Evolutionary conservation across 441 rosid genomes (phyloP).

Genomic region (Breynia disticha): DNA sequence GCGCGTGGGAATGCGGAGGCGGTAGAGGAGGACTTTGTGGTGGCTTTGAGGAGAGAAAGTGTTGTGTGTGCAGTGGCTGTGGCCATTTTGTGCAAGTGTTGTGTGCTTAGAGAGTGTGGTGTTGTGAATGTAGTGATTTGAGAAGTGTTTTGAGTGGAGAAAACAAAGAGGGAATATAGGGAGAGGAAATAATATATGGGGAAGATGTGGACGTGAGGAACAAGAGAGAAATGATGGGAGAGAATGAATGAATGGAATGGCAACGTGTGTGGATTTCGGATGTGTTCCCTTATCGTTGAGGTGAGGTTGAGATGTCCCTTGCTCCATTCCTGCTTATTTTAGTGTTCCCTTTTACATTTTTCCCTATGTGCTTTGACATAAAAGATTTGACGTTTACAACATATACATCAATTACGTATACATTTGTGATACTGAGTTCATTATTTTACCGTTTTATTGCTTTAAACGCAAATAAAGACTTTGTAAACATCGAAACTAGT

Average conservation of each 20-base stretch:
- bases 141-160: not conserved
- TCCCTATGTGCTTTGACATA: too few species aligned
- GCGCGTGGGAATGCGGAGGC: constrained; percentile 37
- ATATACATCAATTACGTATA: too few species aligned
- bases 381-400: too few species aligned
- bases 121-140: not conserved
- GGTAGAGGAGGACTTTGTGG: constrained; percentile 26
- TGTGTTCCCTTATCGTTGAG: constrained; percentile 45
- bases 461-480: too few species aligned
- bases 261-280: constrained; percentile 17
- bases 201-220: constrained; percentile 29
- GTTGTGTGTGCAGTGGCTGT: constrained; percentile 51
- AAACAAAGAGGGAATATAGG: not conserved
- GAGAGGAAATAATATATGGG: constrained; percentile 1
- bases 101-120: not conserved
- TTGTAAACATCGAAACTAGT: too few species aligned
- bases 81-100: constrained; percentile 35
- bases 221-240: constrained; percentile 12
- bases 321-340: constrained; percentile 8
- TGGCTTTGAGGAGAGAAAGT: constrained; percentile 44
- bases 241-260: constrained; percentile 17
- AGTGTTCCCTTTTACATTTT: not conserved
- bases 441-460: too few species aligned
- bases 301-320: constrained; percentile 38
- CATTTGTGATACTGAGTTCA: too few species aligned